Percentiles rank a stretch among this genome's conserved stretches.
Evolutionary conservation across 2,329 filamentous ascomycete genomes (phyloP).

Genomic region (Juglanconis sp.): DNA sequence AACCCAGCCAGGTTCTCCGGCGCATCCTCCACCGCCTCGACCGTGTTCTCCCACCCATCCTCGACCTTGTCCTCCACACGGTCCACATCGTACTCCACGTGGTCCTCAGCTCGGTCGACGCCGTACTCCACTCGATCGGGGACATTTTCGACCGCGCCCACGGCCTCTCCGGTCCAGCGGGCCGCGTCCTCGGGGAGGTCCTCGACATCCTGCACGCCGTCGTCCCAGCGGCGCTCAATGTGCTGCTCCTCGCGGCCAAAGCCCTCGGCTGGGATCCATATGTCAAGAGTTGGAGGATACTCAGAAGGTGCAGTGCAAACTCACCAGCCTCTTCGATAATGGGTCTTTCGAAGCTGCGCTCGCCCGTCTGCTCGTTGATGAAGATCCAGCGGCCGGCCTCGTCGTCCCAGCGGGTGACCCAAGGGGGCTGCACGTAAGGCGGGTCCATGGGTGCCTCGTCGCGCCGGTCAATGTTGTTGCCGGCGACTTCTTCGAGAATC

Average conservation of each 20-base stretch:
- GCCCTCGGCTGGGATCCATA: not conserved
- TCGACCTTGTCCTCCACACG: constrained; percentile 23
- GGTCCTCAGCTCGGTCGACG: constrained; percentile 3
- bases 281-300: not conserved
- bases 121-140: constrained; percentile 6
- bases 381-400: constrained; percentile 14
- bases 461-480: constrained; percentile 2
- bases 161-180: constrained; percentile 13
- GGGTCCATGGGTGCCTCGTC: constrained; percentile 7
- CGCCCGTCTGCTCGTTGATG: constrained; percentile 14
- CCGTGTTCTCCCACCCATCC: constrained; percentile 18
- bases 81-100: constrained; percentile 5
- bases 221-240: constrained; percentile 7
- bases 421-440: constrained; percentile 11
- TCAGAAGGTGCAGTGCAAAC: not conserved
- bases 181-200: constrained; percentile 14
- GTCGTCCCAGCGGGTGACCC: constrained; percentile 12
- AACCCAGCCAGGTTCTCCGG: constrained; percentile 11
- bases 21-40: constrained; percentile 10
- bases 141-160: constrained; percentile 5
- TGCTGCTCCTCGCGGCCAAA: constrained; percentile 8
- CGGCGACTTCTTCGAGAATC: constrained; percentile 7
- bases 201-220: constrained; percentile 4
- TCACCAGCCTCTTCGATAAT: constrained; percentile 13
- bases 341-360: constrained; percentile 13